Base-by-base conservation (phyloP, 768 basidiomycete genomes). In the Auriscalpium vulgare region DNA sequence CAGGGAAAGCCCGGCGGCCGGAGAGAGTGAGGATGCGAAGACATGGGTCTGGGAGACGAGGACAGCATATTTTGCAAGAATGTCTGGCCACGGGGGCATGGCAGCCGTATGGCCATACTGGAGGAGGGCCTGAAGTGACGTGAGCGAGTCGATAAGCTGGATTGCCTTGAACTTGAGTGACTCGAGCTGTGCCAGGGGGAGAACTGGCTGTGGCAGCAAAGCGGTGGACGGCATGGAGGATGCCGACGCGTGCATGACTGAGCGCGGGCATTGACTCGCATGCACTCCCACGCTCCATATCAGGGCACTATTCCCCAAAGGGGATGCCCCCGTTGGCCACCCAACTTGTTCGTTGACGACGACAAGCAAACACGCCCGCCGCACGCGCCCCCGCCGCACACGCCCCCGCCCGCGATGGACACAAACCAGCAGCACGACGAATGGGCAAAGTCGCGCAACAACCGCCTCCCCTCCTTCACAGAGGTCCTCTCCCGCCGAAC, bases 401-500 rank as follows among this genome's bases (percentile, higher is more conserved):
- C 21, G 21, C 21, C 21, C 29, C 29, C 29, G 14, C 50, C 53
- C 58, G 56, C 56, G 40, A 71, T 71, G 70, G 70, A 71, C 57
- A 66, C 53, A 21, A 67, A 72, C 57, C 66, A 65, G 56, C 66
- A 67, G 14, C 84, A 87, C 62, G 87, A 91, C 70, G 88, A 91
- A 63, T 88, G 84, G 86, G 78, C 80, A 5, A 76, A 71, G 59
- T 83, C 75, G 68, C 82, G 88, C 69, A 79, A 78, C 73, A 82
- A 88, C 66, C 81, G 89, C 65, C 77, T 92, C 13, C 90, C 89
- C n/a, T 85, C 90, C 35, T 91, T 92, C 65, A 82, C 84, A 21
- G 93, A 98, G 75, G 94, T 97, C 49, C 79, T 98, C 34, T 89
- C 89, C 17, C 79, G 95, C 63, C 80, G 88, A 67, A 97, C 95